Evolutionary conservation across 768 basidiomycete genomes (phyloP), one percentile per base, ranked within the genome.

Genomic region (Cystofilobasidium ferigula): DNA sequence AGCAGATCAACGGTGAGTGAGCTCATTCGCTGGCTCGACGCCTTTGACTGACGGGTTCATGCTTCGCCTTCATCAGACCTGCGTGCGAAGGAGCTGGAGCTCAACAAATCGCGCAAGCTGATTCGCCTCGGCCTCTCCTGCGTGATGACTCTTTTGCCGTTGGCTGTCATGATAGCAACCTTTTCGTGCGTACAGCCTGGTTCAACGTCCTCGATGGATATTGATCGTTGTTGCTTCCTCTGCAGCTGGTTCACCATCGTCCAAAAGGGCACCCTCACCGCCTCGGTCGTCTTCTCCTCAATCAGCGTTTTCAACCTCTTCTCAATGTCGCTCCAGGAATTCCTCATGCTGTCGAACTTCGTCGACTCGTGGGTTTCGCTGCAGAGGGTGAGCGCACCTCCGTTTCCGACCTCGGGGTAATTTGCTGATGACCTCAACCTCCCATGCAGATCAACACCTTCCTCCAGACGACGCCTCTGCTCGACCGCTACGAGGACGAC

Each of bases 271-370:
- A 38, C 45, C 28, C 24, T 63, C n/a, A 32, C 65, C 71, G 78
- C 78, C 1, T 77, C 78, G 9, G 71, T 66, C 12, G 77, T 80
- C 32, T 80, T 80, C 70, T 77, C 77, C 14, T 73, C 78, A 0
- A 81, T 83, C 77, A 72, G 80, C 64, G 83, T 86, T 32, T 87
- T 88, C 71, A 81, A 83, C 58, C 78, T 84, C 68, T 74, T 88
- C 35, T 79, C 83, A 34, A 20, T 22, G 3, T 36, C 43, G 2
- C 34, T 67, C 32, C 8, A 62, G 56, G 12, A 36, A 13, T 54
- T 67, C 43, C 54, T 67, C 60, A 35, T 51, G 59, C 34, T 66
- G 48, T 48, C 64, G 1, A 10, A 20, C 1, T 67, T 57, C 61
- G 54, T 67, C 32, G 66, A 67, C 34, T 67, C 66, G 42, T 38